A percentile compares a stretch with the other conserved stretches of the same genome.
phyloP scores from a whole-genome alignment of 75 land plant species.

The Selaginella moellendorffii region DNA sequence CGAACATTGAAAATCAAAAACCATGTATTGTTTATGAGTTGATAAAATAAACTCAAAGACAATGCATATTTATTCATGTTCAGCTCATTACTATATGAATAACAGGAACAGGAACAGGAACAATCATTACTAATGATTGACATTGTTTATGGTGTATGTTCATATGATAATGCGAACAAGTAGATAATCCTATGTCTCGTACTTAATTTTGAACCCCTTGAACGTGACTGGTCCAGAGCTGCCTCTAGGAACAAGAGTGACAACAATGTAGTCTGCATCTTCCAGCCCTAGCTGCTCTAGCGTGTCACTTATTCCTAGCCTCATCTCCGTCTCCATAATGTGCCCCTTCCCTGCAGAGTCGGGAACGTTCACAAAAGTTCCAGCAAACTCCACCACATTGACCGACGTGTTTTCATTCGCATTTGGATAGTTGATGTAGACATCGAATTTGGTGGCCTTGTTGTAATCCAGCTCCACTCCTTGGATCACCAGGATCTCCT shows the following conservation, averaged over 20 bases:
- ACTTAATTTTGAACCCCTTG: constrained; percentile 12
- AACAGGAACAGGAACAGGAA: too few species aligned
- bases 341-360: constrained; percentile 3
- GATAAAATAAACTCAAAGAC: too few species aligned
- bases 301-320: constrained; percentile 13
- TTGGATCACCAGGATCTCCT: constrained; percentile 9
- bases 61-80: too few species aligned
- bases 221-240: not conserved
- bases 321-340: not conserved
- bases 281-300: constrained; percentile 12
- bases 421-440: constrained; percentile 18
- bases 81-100: too few species aligned
- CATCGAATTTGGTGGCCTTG: constrained; percentile 17
- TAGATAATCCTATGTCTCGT: too few species aligned
- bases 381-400: constrained; percentile 16
- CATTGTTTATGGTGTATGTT: too few species aligned
- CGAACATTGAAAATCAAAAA: too few species aligned
- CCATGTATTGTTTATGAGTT: too few species aligned
- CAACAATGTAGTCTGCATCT: constrained; percentile 4
- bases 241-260: constrained; percentile 12
- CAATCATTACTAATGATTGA: too few species aligned
- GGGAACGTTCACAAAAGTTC: constrained; percentile 19
- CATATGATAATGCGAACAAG: too few species aligned
- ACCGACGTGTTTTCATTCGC: constrained; percentile 14
- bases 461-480: constrained; percentile 7